Evolutionary conservation across 2,329 filamentous ascomycete species (phyloP), one percentile per base, ranked within the genome.

Genomic region (Pseudopithomyces chartarum): DNA sequence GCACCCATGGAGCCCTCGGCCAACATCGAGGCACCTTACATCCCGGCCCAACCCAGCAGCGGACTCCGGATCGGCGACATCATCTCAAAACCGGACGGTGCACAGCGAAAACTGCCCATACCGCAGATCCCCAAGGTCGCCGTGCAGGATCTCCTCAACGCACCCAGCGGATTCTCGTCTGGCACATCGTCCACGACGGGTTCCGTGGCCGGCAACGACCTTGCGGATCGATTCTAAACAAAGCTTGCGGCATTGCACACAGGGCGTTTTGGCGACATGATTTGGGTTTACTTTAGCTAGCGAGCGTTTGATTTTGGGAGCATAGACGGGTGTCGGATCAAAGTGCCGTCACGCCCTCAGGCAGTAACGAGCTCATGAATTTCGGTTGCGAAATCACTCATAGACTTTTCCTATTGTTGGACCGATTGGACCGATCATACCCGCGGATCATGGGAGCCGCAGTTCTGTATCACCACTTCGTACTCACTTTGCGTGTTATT

Each of bases 61-160:
- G 92, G 92, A 39, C 85, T 96, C 56, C 90, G 91, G 38, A 88
- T 98, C 67, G 90, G 88, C 57, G 94, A 98, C 74, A 98, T 98
- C 70, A 95, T 98, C 80, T 92, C 90, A 71, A 89, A 90, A 65
- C 85, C 92, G 1, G 93, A 97, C 62, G 92, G 92, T 36, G 89
- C 90, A 22, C 91, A 95, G 78, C 84, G 94, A 67, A 98, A 98
- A 77, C 82, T 98, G 17, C 94, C 94, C 0, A 90, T 97, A 15
- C 92, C 92, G 6, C 91, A 94, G 77, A 85, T 93, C n/a, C 91
- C 92, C 54, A 95, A 95, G 76, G 90, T 96, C 42, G 90, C 90
- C 2, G 89, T 96, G 5, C 90, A 94, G 67, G 94, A 97, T 68
- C 83, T 97, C 54, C 80, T 96, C 57, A 89, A 89, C 60, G 84